Percentiles rank a stretch among this genome's conserved stretches.
Conservation (phyloP, 176 grass and related monocot species). For the Juncus effusus region DNA sequence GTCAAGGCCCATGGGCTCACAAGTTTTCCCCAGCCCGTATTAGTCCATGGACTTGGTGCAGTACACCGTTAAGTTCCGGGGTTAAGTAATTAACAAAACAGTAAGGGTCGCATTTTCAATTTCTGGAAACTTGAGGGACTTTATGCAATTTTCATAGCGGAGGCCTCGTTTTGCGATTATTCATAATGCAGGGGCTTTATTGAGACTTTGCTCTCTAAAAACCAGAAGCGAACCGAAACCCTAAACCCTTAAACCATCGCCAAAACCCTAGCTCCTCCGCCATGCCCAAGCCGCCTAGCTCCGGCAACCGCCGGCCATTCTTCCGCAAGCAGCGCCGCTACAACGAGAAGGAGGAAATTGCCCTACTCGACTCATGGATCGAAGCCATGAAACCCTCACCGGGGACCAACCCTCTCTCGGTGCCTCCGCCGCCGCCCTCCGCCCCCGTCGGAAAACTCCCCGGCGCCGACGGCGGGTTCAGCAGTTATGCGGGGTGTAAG, state of each 20-base stretch:
- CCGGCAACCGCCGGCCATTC: slow-evolving; percentile 11
- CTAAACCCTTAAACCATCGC: background rate
- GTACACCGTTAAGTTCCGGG: too few species aligned
- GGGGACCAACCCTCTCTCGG: slow-evolving; percentile 52
- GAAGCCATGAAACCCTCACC: slow-evolving; percentile 56
- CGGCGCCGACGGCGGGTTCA: slow-evolving; percentile 32
- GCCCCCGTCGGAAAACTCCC: background rate
- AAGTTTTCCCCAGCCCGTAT: too few species aligned
- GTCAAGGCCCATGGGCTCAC: too few species aligned
- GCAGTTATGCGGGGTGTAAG: slow-evolving; percentile 53
- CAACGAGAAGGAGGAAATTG: slow-evolving; percentile 58
- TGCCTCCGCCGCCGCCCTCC: slow-evolving; percentile 16
- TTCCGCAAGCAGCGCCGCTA: slow-evolving; percentile 44
- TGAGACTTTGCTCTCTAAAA: too few species aligned
- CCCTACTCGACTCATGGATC: slow-evolving; percentile 71
- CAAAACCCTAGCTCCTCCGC: slow-evolving; percentile 30
- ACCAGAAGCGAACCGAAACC: background rate
- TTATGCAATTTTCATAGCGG: too few species aligned
- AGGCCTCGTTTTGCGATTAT: too few species aligned
- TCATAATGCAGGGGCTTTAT: too few species aligned
- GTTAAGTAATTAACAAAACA: too few species aligned
- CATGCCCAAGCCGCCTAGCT: slow-evolving; percentile 28
- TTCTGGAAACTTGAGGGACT: too few species aligned
- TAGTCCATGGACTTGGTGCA: too few species aligned
- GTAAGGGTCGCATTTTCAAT: too few species aligned